phyloP scores from a whole-genome alignment of 805 yeast genomes.

The Lachancea quebecensis region DNA sequence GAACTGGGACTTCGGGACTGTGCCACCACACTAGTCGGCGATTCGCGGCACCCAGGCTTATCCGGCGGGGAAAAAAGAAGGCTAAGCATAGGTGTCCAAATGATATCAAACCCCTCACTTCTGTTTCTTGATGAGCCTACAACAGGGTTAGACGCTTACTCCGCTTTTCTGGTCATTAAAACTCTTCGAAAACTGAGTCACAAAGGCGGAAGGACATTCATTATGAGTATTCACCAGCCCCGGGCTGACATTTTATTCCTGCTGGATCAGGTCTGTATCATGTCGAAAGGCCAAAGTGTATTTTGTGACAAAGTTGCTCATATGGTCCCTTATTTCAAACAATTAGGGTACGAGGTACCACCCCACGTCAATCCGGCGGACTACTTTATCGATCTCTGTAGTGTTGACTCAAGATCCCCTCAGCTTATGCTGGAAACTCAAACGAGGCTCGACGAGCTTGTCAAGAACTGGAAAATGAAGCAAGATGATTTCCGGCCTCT shows the following conservation, averaged over 20 bases:
- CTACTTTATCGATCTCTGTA: constrained; percentile 48
- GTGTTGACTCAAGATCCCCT: constrained; percentile 43
- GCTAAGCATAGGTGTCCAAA: constrained; percentile 69
- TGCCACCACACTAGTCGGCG: constrained; percentile 52
- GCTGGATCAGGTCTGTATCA: constrained; percentile 60
- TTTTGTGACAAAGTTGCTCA: constrained; percentile 41
- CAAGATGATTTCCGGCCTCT: not conserved
- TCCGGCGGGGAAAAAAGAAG: constrained; percentile 85
- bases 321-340: constrained; percentile 44
- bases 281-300: constrained; percentile 57
- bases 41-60: constrained; percentile 48
- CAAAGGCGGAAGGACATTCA: constrained; percentile 58
- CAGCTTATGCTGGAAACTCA: constrained; percentile 33
- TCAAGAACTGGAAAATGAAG: constrained; percentile 33
- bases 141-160: constrained; percentile 75
- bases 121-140: constrained; percentile 84
- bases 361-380: constrained; percentile 55
- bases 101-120: constrained; percentile 68
- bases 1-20: constrained; percentile 64
- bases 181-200: constrained; percentile 53
- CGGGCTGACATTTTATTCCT: constrained; percentile 64
- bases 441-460: constrained; percentile 31
- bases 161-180: constrained; percentile 58
- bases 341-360: constrained; percentile 41
- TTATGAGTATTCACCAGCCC: constrained; percentile 80